Conservation (phyloP, 768 basidiomycete genomes). For the Psilocybe sp. region DNA sequence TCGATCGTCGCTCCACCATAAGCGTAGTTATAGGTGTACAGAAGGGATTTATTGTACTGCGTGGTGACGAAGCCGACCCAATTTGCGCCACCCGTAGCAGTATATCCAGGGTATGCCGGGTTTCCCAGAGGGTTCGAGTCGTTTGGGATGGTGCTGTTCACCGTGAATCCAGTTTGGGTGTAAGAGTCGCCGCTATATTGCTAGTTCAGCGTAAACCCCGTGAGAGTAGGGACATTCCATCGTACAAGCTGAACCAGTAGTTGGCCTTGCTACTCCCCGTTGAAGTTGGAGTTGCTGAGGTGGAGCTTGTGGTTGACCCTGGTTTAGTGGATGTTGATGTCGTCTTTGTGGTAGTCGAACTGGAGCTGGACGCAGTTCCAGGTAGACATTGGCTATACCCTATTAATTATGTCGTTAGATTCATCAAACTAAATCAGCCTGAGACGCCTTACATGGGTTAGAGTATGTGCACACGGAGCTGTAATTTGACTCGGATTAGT, state of each 20-base stretch:
- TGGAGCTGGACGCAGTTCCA: slow-evolving; percentile 15
- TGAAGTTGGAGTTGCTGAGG: slow-evolving; percentile 3
- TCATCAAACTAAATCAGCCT: not conserved
- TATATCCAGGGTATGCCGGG: slow-evolving; percentile 52
- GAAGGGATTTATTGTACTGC: slow-evolving; percentile 47
- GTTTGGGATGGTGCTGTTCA: slow-evolving; percentile 37
- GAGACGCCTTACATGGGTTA: slow-evolving; percentile 5
- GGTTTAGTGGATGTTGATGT: not conserved
- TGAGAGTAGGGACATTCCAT: not conserved
- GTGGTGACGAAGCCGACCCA: slow-evolving; percentile 57
- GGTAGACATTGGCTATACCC: slow-evolving; percentile 42
- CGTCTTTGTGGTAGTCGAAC: slow-evolving; percentile 7
- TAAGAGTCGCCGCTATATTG: slow-evolving; percentile 52
- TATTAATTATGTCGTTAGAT: slow-evolving; percentile 21
- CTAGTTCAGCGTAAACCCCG: not conserved
- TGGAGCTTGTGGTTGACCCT: not conserved
- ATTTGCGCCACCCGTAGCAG: slow-evolving; percentile 53
- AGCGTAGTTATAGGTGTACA: slow-evolving; percentile 65
- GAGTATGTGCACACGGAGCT: slow-evolving; percentile 12
- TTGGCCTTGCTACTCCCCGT: slow-evolving; percentile 8
- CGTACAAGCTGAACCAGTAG: slow-evolving; percentile 58
- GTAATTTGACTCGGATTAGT: not conserved
- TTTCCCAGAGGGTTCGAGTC: slow-evolving; percentile 50
- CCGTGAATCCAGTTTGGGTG: slow-evolving; percentile 52
- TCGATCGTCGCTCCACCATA: slow-evolving; percentile 68